Base-by-base conservation (phyloP, 1,284 basidiomycete species). In the Hymenochaete sp. region DNA sequence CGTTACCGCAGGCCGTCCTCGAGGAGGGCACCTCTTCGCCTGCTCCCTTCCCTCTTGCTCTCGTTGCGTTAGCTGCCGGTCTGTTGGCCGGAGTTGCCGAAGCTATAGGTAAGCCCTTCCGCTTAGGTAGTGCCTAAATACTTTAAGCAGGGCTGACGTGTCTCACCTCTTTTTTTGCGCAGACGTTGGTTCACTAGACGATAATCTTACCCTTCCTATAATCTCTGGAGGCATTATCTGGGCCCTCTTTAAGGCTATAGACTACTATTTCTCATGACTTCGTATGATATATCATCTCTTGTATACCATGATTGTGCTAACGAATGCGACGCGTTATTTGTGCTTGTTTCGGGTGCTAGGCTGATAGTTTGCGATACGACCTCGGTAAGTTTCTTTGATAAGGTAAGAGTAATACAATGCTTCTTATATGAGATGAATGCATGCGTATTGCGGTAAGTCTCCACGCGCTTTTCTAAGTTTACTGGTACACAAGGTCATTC, bases 201-300 rank as follows among this genome's bases (percentile, higher is more conserved):
- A 98, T 62, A 98, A 98, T 63, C 65, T 98, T 31, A 93, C 90
- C 4, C 67, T 98, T 22, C 95, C 95, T 1, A 83, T 98, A 55
- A 76, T 97, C 37, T 84, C 88, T 14, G 93, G 92, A 1, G 81
- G 79, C 1, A 81, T 87, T 56, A 71, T 95, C 42, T 84, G 84
- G 72, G 77, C 72, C 4, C 73, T 84, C 53, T 70, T 84, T 62
- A 79, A 69, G 53, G 47, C 66, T 13, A 56, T 75, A 29, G 38
- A 49, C 14, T 49, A 46, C 9, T 13, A 45, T 18, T 45, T 46
- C 38, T 31, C 38, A 19, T 49, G 33, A 41, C 41, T 18, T 27
- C 10, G 10, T 31, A 10, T 10, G 9, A 31, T 31, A 14, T n/a
- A n/a, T n/a, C 28, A 31, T 31, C 14, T 31, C 14, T 31, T 31